Evolutionary conservation across 108 stramenopile genomes (phyloP), one percentile per base, ranked within the genome.

Genomic region (Stephanodiscus triporus): DNA sequence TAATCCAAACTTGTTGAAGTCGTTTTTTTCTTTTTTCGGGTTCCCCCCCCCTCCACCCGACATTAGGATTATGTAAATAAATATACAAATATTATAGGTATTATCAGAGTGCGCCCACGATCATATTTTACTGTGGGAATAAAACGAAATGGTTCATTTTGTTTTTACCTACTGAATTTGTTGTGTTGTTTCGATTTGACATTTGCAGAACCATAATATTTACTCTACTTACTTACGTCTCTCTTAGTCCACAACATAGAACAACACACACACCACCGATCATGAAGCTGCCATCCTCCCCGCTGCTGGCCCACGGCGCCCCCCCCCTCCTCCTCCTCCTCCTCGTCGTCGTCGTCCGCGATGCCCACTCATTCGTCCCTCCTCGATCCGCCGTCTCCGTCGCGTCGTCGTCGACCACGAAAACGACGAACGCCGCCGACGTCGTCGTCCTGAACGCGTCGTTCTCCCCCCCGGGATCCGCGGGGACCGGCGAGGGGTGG

Each of bases 401-500:
- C 40, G 40, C 40, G 11, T 40, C 40, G 11, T 40, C 43, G 43
- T 14, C 43, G 2, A 1, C 43, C 14, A 45, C 43, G 2, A 45
- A 0, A 1, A 45, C 43, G 2, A 45, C 43, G 16, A 17, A n/a
- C n/a, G n/a, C n/a, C 40, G 40, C 9, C 40, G 40, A 40, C 7
- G 11, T 8, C 6, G 40, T 16, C 43, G 43, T 45, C 40, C 10
- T 42, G 10, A 9, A 9, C 40, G 9, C 36, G 63, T n/a, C 43
- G 36, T 74, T 63, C 48, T 63, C 73, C 29, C 45, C 57, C n/a
- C 49, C 91, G 11, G 91, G 91, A 16, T 77, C 72, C 63, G 51
- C 70, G 42, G 91, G 91, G 42, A 90, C 88, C 34, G 91, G 91
- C n/a, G 88, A 84, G 64, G 91, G 91, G 66, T 92, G 91, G 93